Percentiles rank a stretch among this genome's conserved stretches.
Conservation (phyloP, 805 yeast genomes). For the Candida endomychidarum region DNA sequence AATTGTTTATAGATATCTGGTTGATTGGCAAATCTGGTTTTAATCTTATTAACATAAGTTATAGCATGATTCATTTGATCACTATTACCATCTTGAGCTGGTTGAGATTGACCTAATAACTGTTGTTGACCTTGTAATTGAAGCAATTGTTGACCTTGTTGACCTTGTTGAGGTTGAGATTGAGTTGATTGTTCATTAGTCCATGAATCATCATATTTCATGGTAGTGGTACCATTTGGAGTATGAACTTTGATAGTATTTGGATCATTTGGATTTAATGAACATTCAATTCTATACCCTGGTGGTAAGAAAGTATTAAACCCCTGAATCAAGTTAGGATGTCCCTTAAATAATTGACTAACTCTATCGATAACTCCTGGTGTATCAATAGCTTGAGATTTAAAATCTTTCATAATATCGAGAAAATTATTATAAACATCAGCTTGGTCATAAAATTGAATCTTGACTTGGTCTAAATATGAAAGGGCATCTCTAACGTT, state of each 20-base stretch:
- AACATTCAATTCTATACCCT: conserved; percentile 91
- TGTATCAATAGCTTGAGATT: conserved; percentile 92
- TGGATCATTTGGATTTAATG: conserved; percentile 84
- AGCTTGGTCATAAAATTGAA: conserved; percentile 87
- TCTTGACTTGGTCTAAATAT: conserved; percentile 92
- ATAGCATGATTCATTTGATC: conserved; percentile 98
- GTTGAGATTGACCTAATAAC: conserved; percentile 1
- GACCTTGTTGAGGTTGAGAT: conserved; percentile 15
- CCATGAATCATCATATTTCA: conserved; percentile 46
- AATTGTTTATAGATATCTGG: conserved; percentile 96
- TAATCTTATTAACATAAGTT: conserved; percentile 92
- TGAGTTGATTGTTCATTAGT: conserved; percentile 2
- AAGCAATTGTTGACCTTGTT: conserved; percentile 8
- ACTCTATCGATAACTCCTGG: conserved; percentile 98
- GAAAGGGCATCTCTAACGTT: conserved; percentile 96
- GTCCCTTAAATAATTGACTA: conserved; percentile 86
- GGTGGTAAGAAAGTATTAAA: conserved; percentile 97
- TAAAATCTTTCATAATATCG: conserved; percentile 98
- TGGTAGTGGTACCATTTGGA: conserved; percentile 83
- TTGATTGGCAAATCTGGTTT: conserved; percentile 87
- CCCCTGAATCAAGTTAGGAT: conserved; percentile 92
- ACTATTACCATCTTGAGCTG: conserved; percentile 51
- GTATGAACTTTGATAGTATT: conserved; percentile 93
- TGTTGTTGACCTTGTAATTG: conserved; percentile 6
- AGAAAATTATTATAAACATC: conserved; percentile 94